Evolutionary conservation across 208 protist genomes (phyloP), one percentile per base, ranked within the genome.

Genomic region (Acanthamoeba culbertsoni): DNA sequence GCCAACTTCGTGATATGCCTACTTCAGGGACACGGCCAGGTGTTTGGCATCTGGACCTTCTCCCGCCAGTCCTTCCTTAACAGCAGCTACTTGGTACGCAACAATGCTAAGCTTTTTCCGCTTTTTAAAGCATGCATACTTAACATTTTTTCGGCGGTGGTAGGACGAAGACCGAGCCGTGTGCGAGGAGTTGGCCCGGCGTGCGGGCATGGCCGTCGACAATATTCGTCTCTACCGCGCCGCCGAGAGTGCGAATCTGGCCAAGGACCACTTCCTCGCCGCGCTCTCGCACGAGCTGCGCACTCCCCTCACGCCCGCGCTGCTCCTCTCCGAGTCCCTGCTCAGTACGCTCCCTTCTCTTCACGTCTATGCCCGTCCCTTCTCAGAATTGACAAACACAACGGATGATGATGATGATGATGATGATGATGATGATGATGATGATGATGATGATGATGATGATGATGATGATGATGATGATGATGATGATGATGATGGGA

Each of bases 211-310:
- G 40, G 46, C 53, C 35, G 48, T 91, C 57, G 84, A 91, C 46
- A 91, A 91, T 40, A 42, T 68, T 20, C 40, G 31, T 14, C 84
- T 91, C 31, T 91, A 48, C 46, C 84, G 62, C 10, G 46, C 35
- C 1, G 84, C 84, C 28, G 28, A 91, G 26, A 45, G 33, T 7
- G 84, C 53, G 37, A 91, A 91, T 42, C 84, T 18, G 10, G 84
- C 84, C 31, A 91, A 91, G 46, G 84, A 91, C 37, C 57, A 91
- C 5, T 91, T 91, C 37, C 51, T 91, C 28, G 84, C 84, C 33
- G 84, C 84, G 53, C 84, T 91, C 10, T 91, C 84, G n/a, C 84
- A 91, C 45, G 84, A 91, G 31, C 55, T 91, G 16, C 84, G 84
- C 33, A 91, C 84, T 6, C 84, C 84, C 8, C 46, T 91, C 23